Percentiles rank a stretch among this genome's conserved stretches.
These are phyloP conservation scores for Neoascochyta sp. DNA, from an alignment of 2,329 filamentous ascomycete species.

Conservation along the genomic window DNA sequence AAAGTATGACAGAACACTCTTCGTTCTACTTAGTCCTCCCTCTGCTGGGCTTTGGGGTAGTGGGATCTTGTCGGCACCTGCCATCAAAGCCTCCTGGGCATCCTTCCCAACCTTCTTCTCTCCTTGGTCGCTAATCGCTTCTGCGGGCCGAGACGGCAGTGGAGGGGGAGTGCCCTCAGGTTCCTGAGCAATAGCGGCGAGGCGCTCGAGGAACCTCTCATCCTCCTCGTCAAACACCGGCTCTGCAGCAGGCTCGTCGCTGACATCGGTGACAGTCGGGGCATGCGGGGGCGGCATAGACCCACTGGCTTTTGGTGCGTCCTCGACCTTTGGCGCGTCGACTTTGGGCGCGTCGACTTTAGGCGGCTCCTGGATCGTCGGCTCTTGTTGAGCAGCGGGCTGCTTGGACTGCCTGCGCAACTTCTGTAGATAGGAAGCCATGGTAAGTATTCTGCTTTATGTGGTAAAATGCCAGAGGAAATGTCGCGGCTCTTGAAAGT, in stretches of 20 bases:
- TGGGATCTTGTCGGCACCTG: constrained; percentile 47
- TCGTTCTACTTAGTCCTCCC: no score
- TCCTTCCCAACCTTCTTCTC: constrained; percentile 40
- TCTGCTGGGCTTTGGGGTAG: constrained; percentile 49
- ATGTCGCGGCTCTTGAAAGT: not conserved
- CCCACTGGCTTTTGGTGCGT: constrained; percentile 22
- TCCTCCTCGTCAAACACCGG: constrained; percentile 59
- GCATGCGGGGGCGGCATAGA: constrained; percentile 15
- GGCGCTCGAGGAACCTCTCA: constrained; percentile 53
- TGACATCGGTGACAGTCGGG: constrained; percentile 21
- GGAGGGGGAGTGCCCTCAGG: constrained; percentile 42
- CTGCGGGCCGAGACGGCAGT: constrained; percentile 37
- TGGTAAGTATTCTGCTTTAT: constrained; percentile 12
- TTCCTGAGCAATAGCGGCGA: constrained; percentile 46
- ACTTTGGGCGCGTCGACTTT: no score
- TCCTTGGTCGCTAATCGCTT: constrained; percentile 32
- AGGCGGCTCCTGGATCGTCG: constrained; percentile 7
- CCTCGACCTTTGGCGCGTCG: constrained; percentile 9
- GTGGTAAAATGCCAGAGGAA: no score
- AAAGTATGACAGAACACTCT: constrained; percentile 37
- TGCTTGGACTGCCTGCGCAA: constrained; percentile 34
- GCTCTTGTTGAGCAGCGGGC: constrained; percentile 12
- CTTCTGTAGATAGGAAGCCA: constrained; percentile 35
- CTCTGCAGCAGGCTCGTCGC: constrained; percentile 28
- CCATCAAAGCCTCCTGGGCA: constrained; percentile 46